Evolutionary conservation across 441 rosid species (phyloP).

Genomic region (Brassica hybrid): DNA sequence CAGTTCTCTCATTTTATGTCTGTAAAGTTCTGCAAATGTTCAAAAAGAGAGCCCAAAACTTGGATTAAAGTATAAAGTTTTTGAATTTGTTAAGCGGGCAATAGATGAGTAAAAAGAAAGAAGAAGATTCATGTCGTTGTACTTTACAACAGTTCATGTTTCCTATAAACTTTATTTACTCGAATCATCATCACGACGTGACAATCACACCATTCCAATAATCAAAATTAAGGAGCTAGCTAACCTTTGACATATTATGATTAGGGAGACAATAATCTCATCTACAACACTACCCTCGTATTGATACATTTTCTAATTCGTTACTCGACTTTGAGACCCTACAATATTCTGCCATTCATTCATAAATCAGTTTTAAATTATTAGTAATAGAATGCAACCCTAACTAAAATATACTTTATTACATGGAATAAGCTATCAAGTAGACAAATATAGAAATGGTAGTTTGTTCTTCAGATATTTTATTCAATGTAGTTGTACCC

Average conservation of each 20-base stretch:
- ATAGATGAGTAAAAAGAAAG: not conserved
- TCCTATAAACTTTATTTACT: not conserved
- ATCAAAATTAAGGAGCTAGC: conserved; percentile 22
- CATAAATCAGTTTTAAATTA: conserved; percentile 17
- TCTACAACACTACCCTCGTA: not conserved
- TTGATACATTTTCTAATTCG: not conserved
- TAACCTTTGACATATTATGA: conserved; percentile 36
- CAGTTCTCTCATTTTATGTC: not conserved
- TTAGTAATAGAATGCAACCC: not conserved
- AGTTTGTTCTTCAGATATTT: not conserved
- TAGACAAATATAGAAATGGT: conserved; percentile 13
- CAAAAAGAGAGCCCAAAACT: conserved; percentile 15
- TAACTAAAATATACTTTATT: not conserved
- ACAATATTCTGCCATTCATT: not conserved
- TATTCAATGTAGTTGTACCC: too few species aligned
- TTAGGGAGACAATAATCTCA: conserved; percentile 22
- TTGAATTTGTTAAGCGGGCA: conserved; percentile 27
- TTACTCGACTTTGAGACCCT: conserved; percentile 30
- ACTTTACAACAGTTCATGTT: conserved; percentile 4
- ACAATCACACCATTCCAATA: conserved; percentile 37
- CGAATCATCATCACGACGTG: conserved; percentile 39
- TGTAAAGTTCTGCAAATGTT: not conserved
- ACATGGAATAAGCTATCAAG: not conserved
- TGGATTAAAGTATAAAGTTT: not conserved
- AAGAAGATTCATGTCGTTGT: not conserved